Evolutionary conservation across 2,329 filamentous ascomycete species (phyloP), one percentile per base, ranked within the genome.

Genomic region (Apiospora sp.): DNA sequence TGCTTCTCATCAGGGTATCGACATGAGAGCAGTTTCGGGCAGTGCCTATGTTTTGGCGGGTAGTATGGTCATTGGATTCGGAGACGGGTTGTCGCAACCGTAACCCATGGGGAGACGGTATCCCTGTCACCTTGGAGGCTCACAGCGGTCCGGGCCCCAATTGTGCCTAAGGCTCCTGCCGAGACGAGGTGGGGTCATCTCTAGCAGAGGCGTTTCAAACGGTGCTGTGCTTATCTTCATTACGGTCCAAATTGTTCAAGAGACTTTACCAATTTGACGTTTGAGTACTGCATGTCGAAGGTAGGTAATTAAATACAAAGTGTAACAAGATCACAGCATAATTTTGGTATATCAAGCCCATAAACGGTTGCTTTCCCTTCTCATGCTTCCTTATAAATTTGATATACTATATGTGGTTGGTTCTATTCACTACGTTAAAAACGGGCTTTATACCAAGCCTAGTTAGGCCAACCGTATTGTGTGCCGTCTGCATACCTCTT

Each of bases 161-260:
- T 41, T 41, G 58, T 64, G 58, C 58, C 58, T 64, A 41, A 64
- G 54, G 30, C 54, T 37, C 30, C 54, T n/a, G 34, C 34, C 34
- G 30, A 12, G 34, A 24, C 41, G 41, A n/a, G 34, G 58, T 34
- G 58, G 58, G 34, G n/a, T 30, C 8, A 22, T 19, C 22, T n/a
- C 58, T n/a, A n/a, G 4, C 12, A 41, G 12, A 5, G 12, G 5
- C 19, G 34, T n/a, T 64, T 41, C 1, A 41, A 41, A 64, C 34
- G 58, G 58, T 13, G 4, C 5, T 7, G 16, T 30, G 16, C 19
- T 64, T 64, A 12, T 54, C n/a, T n/a, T n/a, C 13, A 24, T 27
- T 58, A 30, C 24, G 12, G 51, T 30, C 24, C 16, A 16, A 16
- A 13, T 58, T 0, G 37, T 41, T 41, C 37, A 41, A 10, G 6